Evolutionary conservation across 2,329 filamentous ascomycete genomes (phyloP).

Genomic region (Curvularia sp.): DNA sequence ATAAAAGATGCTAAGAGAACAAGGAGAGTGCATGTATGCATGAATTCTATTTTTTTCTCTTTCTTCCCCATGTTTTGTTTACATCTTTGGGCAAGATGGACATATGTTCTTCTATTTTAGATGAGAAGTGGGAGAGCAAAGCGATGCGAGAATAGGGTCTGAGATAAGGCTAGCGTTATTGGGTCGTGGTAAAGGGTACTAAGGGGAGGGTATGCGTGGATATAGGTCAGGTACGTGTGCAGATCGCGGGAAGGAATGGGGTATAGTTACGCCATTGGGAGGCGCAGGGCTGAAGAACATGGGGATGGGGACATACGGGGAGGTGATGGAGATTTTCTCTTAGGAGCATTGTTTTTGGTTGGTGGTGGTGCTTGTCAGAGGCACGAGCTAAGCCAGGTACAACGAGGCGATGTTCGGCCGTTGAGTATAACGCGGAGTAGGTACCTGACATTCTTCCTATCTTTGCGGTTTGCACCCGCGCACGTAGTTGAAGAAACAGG

Average conservation of each 20-base stretch:
- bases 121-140: no score
- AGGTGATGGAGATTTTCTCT: not conserved
- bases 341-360: not conserved
- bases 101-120: no score
- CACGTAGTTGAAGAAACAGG: not conserved
- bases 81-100: no score
- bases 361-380: no score
- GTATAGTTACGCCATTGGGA: not conserved
- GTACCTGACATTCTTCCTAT: not conserved
- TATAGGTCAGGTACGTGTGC: not conserved
- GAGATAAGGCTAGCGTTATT: no score
- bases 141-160: no score
- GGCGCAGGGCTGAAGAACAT: not conserved
- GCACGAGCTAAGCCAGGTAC: no score
- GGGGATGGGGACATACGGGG: not conserved
- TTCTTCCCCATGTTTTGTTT: no score
- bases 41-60: no score
- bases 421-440: not conserved
- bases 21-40: no score
- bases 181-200: not conserved
- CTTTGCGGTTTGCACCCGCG: not conserved
- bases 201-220: not conserved
- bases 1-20: no score
- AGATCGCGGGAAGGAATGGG: not conserved
- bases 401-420: not conserved